Percentiles rank a stretch among this genome's conserved stretches.
These are phyloP conservation scores for Quercus gilva DNA, from an alignment of 306 rosid species.

Conservation along the genomic window DNA sequence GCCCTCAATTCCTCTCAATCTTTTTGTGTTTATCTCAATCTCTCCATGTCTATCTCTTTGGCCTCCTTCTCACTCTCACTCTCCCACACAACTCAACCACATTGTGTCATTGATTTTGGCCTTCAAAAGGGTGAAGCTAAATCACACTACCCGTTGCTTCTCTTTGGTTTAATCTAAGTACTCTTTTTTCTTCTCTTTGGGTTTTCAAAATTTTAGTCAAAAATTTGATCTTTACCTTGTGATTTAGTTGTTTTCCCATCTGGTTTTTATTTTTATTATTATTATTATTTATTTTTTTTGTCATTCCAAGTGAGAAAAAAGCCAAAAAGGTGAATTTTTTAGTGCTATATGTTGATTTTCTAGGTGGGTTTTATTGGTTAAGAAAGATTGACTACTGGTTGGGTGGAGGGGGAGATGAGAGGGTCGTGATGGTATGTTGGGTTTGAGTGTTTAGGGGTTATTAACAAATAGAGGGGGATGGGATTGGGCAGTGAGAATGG, in stretches of 20 bases:
- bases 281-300: background rate
- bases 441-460: conserved; percentile 47
- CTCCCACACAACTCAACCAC: no score
- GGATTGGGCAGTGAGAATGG: conserved; percentile 74
- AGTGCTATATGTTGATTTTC: conserved; percentile 11
- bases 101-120: no score
- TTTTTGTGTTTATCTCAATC: no score
- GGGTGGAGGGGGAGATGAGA: conserved; percentile 36
- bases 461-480: conserved; percentile 37
- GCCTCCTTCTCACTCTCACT: no score
- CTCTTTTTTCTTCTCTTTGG: background rate
- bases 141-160: conserved; percentile 3
- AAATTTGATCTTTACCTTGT: conserved; percentile 35
- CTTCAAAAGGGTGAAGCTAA: no score
- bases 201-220: conserved; percentile 17
- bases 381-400: conserved; percentile 15
- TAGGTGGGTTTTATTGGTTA: conserved; percentile 18
- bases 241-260: conserved; percentile 41
- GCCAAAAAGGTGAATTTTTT: conserved; percentile 31
- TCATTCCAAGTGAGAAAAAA: conserved; percentile 7
- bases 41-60: no score
- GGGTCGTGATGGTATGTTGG: conserved; percentile 40
- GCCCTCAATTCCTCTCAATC: no score
- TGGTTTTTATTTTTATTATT: conserved; percentile 1
- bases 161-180: conserved; percentile 17